phyloP scores from a whole-genome alignment of 2,329 filamentous ascomycete genomes.

The Aspergillus cejpii region DNA sequence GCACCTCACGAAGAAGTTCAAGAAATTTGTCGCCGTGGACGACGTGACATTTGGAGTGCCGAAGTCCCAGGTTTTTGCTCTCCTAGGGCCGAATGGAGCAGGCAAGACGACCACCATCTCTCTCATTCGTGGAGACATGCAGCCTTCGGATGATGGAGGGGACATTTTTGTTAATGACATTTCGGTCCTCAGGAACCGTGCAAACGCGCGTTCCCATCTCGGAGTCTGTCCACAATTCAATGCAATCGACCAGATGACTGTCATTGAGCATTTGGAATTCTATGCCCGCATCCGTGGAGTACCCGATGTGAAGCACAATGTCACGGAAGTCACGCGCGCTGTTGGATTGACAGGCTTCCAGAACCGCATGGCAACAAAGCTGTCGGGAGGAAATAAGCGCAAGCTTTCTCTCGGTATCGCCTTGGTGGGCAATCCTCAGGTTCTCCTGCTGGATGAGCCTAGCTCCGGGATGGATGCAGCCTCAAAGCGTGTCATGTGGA shows the following conservation, averaged over 20 bases:
- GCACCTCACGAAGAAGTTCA: constrained; percentile 74
- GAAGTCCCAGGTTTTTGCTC: constrained; percentile 75
- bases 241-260: constrained; percentile 86
- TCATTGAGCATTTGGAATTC: constrained; percentile 76
- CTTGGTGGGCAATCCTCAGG: constrained; percentile 82
- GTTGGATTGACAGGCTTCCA: constrained; percentile 69
- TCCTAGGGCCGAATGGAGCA: constrained; percentile 84
- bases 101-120: constrained; percentile 88
- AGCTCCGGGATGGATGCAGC: constrained; percentile 84
- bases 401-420: constrained; percentile 86
- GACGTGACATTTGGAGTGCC: constrained; percentile 78
- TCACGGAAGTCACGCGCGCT: constrained; percentile 67
- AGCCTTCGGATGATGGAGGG: constrained; percentile 62
- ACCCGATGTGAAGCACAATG: constrained; percentile 66
- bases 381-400: constrained; percentile 89
- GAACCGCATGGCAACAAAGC: constrained; percentile 66
- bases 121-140: constrained; percentile 79
- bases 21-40: constrained; percentile 70
- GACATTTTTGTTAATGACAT: constrained; percentile 74
- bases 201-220: constrained; percentile 65
- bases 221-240: constrained; percentile 90
- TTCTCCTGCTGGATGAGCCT: constrained; percentile 83
- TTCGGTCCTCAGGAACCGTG: constrained; percentile 65
- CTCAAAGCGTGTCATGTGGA: constrained; percentile 90
- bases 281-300: constrained; percentile 82